Base-by-base conservation (phyloP, 805 yeast species). In the Spathaspora hagerdaliae region DNA sequence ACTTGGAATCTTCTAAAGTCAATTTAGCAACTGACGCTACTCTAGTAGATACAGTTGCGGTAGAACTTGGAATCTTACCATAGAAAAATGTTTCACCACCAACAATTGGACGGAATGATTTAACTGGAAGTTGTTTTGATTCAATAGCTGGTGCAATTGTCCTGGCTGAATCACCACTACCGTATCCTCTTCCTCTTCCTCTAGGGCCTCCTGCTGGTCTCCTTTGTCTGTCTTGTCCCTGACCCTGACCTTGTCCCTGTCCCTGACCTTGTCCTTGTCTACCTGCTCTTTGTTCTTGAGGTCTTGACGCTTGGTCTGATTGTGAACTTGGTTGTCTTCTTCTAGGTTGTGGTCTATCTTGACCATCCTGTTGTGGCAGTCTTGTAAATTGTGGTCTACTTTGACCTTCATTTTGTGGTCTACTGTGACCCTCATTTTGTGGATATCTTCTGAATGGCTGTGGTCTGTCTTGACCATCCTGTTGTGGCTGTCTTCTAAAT, bases 1-100 rank as follows among this genome's bases (percentile, higher is more conserved):
- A 72, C 40, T 69, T 65, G 14, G 75, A 68, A 38, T 58, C 58
- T 41, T 67, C 47, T 50, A 72, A 63, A 29, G 62, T 54, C 36
- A 65, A 63, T 55, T 72, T 72, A 44, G 73, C 59, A 40, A 72
- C 62, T 38, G 74, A 66, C 2, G 74, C 71, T 9, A 70, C 62
- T 51, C 75, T 59, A 7, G 71, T 55, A 14, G 62, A 49, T 9
- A 59, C 45, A 31, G 61, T 47, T 6, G 65, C 47, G 48, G 59
- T 59, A 38, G 64, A 50, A 40, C 57, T 53, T 31, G 73, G 51
- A 6, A 64, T 53, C 54, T 71, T 69, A 6, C 74, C 74, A 52
- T 72, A 59, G 44, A 71, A 61, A 50, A 71, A 68, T 15, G 62
- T 58, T 49, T 56, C 55, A 9, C 46, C 48, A 14, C 12, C 45